Base-by-base conservation (phyloP, 768 basidiomycete species). In the Lentinula guzmanii region DNA sequence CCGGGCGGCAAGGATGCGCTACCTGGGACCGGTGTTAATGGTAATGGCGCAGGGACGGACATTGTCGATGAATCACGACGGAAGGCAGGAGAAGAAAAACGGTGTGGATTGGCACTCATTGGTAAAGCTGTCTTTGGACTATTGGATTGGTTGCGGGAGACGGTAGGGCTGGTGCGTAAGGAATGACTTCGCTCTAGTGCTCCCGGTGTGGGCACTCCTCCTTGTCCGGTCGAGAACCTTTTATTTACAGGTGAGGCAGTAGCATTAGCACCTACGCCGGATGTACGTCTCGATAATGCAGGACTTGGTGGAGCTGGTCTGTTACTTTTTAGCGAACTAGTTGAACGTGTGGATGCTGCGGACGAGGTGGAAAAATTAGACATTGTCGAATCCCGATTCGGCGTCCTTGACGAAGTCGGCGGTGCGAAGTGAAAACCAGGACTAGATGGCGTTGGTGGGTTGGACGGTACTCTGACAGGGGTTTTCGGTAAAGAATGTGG, bases 361-460 rank as follows among this genome's bases (percentile, higher is more conserved):
- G 55, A 59, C 6, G 58, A 33, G 18, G 34, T 50, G 43, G 58
- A 59, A 37, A 51, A 46, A 48, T 59, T 50, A 7, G 58, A 59
- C 58, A 59, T 59, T 3, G 58, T 50, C 33, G 58, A 59, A 31
- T 59, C 58, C 4, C 58, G 58, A 41, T 59, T 59, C 4, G 58
- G 45, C 50, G 24, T 59, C 31, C 46, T 18, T 4, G 58, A 59
- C 9, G 28, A 52, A 9, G 48, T 28, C 24, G 56, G 33, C 9
- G 37, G 56, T 16, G 58, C 45, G 18, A 48, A 59, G 18, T 59
- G n/a, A 13, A 59, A 59, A 18, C 58, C 58, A 16, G 58, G 58
- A 50, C 58, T 59, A 11, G 58, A 59, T 9, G 58, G 58, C 5
- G 58, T 59, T 18, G 58, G 43, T 6, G 58, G 58, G 10, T 59